Evolutionary conservation across 768 basidiomycete genomes (phyloP).

Genomic region (Calocybe gangraenosa): DNA sequence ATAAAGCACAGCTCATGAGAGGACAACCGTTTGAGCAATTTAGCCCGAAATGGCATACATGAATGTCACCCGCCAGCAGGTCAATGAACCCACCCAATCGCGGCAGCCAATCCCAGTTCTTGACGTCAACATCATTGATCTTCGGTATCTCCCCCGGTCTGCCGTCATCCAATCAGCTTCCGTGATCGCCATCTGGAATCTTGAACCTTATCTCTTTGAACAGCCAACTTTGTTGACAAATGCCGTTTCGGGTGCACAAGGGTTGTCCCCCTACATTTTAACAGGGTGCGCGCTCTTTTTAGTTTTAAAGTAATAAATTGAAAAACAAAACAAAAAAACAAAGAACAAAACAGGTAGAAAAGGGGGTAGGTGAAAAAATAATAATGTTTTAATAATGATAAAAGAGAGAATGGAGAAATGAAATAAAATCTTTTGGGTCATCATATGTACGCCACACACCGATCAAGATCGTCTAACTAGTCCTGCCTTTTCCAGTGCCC

Average conservation of each 20-base stretch:
- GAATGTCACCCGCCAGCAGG: background rate
- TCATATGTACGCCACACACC: constrained; percentile 16
- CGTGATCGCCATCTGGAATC: constrained; percentile 18
- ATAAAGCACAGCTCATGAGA: too few relatives aligned
- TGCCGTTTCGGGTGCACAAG: background rate
- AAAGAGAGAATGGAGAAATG: too few relatives aligned
- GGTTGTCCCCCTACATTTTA: background rate
- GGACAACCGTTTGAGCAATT: too few relatives aligned
- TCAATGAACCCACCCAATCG: background rate
- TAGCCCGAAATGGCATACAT: constrained; percentile 1
- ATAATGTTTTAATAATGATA: too few relatives aligned
- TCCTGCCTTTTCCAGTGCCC: constrained; percentile 57
- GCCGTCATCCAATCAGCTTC: constrained; percentile 8
- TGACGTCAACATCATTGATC: constrained; percentile 11
- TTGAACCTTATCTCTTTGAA: constrained; percentile 31
- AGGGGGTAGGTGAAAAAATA: too few relatives aligned
- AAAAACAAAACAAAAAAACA: too few relatives aligned
- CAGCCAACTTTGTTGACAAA: constrained; percentile 23
- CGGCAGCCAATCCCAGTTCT: constrained; percentile 4
- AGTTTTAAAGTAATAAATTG: background rate
- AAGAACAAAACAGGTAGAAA: too few relatives aligned
- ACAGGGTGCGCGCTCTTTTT: background rate
- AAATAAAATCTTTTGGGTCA: too few relatives aligned
- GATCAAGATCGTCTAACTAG: constrained; percentile 25
- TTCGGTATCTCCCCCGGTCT: background rate